Evolutionary conservation across 73 alveolate genomes (phyloP), one percentile per base, ranked within the genome.

Genomic region (Breviolum minutum): DNA sequence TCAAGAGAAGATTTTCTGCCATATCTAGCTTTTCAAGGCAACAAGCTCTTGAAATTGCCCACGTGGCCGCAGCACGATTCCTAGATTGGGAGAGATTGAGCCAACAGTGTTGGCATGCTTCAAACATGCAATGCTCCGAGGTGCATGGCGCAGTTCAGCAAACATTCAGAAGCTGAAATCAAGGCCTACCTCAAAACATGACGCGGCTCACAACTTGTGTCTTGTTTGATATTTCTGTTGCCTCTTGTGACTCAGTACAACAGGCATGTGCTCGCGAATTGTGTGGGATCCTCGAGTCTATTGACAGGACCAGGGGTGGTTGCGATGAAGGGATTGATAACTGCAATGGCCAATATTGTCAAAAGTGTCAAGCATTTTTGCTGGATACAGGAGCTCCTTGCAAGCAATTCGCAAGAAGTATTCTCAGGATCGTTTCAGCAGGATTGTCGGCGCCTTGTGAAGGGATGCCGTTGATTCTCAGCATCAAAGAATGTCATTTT

Each of bases 321-420:
- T 27, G 82, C 83, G 6, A 62, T 20, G 61, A 7, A 70, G 26
- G 20, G 40, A 29, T n/a, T 61, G 40, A 11, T 40, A 40, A 3
- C 54, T 40, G 54, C 54, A 40, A 40, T 40, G 54, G 54, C 3
- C 54, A 48, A 17, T 30, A 8, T 22, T 27, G 14, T 32, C 68
- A 30, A 63, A 24, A 8, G 40, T 27, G 14, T 32, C 68, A 30
- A 63, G 54, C 73, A 20, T 14, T 66, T 17, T 30, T 80, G 88
- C 88, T 9, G 11, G n/a, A 7, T 29, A 26, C 62, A 63, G 80
- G 95, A 88, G 85, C 85, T 30, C 83, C 83, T 54, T 88, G 85
- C 96, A 89, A 66, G 96, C 96, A 27, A 89, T 89, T 73, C 96
- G 96, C 86, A 89, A 89, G 96, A 89, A 89, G 96, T 89, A 89